Conservation (phyloP, 169 alveolate genomes). For the Plasmodium coatneyi region DNA sequence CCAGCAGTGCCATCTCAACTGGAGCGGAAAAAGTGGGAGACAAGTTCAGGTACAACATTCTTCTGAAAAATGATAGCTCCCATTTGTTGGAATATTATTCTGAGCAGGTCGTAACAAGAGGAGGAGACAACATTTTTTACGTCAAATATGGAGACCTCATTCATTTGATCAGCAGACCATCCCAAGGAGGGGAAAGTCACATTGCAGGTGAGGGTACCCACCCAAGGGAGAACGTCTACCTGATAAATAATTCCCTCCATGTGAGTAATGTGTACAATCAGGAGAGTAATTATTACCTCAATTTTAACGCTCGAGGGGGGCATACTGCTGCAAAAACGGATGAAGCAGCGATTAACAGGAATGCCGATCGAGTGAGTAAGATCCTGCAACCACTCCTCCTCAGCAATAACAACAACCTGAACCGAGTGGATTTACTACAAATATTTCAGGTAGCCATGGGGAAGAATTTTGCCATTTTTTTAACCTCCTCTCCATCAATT, state of each 20-base stretch:
- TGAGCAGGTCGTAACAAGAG: constrained; percentile 28
- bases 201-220: neutral
- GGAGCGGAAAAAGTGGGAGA: constrained; percentile 13
- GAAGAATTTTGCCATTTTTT: constrained; percentile 27
- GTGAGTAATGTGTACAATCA: neutral
- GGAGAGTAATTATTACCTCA: neutral
- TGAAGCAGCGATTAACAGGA: neutral
- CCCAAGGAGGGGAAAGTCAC: neutral
- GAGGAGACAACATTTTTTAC: constrained; percentile 67
- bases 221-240: neutral
- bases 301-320: neutral
- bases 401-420: neutral
- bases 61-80: neutral
- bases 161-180: neutral
- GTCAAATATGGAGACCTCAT: constrained; percentile 46
- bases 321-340: neutral
- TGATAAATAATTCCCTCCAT: neutral
- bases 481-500: constrained; percentile 63
- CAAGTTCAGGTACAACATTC: constrained; percentile 2
- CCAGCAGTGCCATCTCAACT: neutral
- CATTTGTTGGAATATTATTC: constrained; percentile 6
- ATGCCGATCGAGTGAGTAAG: neutral
- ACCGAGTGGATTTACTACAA: constrained; percentile 11
- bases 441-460: constrained; percentile 57
- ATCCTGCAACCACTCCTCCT: constrained; percentile 39